phyloP scores from a whole-genome alignment of 2,329 filamentous ascomycete genomes.

The Alternaria hordeiaustralica region DNA sequence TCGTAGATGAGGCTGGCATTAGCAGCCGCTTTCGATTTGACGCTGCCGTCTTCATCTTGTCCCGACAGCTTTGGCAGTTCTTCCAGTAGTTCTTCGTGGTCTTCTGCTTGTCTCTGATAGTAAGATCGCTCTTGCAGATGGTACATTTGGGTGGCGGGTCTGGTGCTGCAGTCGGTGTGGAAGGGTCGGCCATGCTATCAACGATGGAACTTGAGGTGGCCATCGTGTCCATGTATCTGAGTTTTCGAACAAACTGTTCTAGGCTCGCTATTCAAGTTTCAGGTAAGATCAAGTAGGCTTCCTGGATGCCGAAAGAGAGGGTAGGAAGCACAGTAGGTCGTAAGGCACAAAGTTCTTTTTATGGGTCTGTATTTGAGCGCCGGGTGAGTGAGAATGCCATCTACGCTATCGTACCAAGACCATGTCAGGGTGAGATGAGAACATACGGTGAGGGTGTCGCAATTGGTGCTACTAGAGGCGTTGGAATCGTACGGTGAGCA shows the following conservation, averaged over 20 bases:
- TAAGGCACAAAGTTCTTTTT: not conserved
- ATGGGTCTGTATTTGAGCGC: not conserved
- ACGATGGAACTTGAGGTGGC: not conserved
- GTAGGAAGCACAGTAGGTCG: not conserved
- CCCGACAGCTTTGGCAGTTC: not conserved
- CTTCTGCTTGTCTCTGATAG: not conserved
- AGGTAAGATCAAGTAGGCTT: too few relatives aligned
- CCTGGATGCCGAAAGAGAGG: not conserved
- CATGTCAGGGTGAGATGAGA: too few relatives aligned
- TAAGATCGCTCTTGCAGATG: not conserved
- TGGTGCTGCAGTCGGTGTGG: not conserved
- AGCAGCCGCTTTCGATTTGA: not conserved
- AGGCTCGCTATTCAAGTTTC: too few relatives aligned
- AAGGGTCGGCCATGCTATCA: not conserved
- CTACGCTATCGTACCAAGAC: not conserved
- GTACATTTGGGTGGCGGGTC: not conserved
- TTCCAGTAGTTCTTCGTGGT: not conserved
- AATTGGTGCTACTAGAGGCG: not conserved
- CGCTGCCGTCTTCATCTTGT: not conserved
- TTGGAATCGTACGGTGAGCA: not conserved
- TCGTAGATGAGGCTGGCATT: not conserved
- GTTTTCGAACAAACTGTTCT: too few relatives aligned
- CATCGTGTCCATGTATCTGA: too few relatives aligned
- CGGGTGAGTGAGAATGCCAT: not conserved
- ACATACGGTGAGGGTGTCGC: not conserved